Percentiles rank a stretch among this genome's conserved stretches.
These are phyloP conservation scores for Macrocybe gigantea DNA, from an alignment of 768 basidiomycete genomes.

Conservation along the genomic window DNA sequence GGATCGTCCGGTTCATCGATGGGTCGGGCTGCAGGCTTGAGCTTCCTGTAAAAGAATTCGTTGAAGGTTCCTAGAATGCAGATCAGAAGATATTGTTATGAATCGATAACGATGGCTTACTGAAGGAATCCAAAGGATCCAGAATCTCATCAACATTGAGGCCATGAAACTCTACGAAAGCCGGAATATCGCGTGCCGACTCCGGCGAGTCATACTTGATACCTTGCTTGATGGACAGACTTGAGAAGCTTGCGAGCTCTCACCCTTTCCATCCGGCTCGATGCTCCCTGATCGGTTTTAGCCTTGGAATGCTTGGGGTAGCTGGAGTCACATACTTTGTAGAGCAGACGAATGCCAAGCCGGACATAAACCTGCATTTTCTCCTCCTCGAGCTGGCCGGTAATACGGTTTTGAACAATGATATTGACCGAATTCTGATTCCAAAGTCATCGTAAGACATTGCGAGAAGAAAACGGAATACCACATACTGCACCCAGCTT, in stretches of 20 bases:
- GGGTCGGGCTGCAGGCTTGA: slow-evolving; percentile 79
- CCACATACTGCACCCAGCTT: slow-evolving; percentile 77
- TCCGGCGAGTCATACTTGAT: slow-evolving; percentile 85
- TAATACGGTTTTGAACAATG: slow-evolving; percentile 90
- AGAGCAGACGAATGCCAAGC: slow-evolving; percentile 86
- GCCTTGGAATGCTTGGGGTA: not conserved
- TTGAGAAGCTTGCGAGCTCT: slow-evolving; percentile 83
- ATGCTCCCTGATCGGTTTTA: slow-evolving; percentile 53
- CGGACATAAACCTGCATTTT: slow-evolving; percentile 96
- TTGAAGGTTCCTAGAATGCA: slow-evolving; percentile 75
- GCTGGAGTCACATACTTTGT: slow-evolving; percentile 47
- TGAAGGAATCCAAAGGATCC: slow-evolving; percentile 80
- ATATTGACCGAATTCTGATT: slow-evolving; percentile 92
- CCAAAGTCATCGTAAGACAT: slow-evolving; percentile 1
- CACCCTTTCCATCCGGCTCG: slow-evolving; percentile 82
- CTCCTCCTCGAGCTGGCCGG: slow-evolving; percentile 92
- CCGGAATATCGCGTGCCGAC: slow-evolving; percentile 76
- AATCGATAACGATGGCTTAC: slow-evolving; percentile 33
- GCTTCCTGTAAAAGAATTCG: slow-evolving; percentile 88
- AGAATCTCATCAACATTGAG: slow-evolving; percentile 78
- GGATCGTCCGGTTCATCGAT: slow-evolving; percentile 70
- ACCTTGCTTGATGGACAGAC: slow-evolving; percentile 91
- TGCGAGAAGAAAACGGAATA: not conserved
- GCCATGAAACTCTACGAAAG: slow-evolving; percentile 87
- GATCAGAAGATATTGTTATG: not conserved